These are phyloP conservation scores for Butyriboletus appendiculatus DNA, from an alignment of 1,284 basidiomycete species.

Conservation along the genomic window DNA sequence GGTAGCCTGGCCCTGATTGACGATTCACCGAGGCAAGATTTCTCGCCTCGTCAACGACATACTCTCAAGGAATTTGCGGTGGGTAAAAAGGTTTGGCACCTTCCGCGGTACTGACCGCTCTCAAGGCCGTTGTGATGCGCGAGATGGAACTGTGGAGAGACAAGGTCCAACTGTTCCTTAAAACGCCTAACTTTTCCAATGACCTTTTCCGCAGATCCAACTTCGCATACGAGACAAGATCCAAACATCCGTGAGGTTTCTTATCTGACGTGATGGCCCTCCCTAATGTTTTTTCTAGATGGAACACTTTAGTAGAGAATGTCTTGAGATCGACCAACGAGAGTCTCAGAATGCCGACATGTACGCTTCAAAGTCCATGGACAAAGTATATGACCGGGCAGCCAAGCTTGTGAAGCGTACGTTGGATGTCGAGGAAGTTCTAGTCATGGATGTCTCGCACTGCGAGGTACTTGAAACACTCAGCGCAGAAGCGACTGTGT, in stretches of 20 bases:
- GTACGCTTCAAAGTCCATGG: conserved; percentile 64
- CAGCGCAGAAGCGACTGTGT: conserved; percentile 63
- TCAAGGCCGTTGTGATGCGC: conserved; percentile 84
- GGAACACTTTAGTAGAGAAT: conserved; percentile 95
- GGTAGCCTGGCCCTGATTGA: conserved; percentile 82
- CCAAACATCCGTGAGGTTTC: conserved; percentile 70
- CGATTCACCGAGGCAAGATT: conserved; percentile 81
- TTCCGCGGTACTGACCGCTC: conserved; percentile 7
- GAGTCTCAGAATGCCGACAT: conserved; percentile 30
- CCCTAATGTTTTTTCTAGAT: conserved; percentile 49
- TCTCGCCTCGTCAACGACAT: conserved; percentile 86
- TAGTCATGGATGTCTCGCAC: conserved; percentile 91
- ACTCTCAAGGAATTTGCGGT: conserved; percentile 92
- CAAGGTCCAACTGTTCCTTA: conserved; percentile 55
- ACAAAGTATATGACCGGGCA: conserved; percentile 84
- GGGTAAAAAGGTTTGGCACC: conserved; percentile 18
- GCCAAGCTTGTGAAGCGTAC: conserved; percentile 88
- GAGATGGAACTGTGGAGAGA: conserved; percentile 96
- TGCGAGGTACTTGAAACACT: conserved; percentile 85
- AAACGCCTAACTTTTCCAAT: neutral
- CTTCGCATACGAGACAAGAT: conserved; percentile 89
- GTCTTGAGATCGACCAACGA: conserved; percentile 86
- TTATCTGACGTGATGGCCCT: neutral
- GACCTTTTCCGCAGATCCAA: conserved; percentile 62
- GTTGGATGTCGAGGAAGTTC: conserved; percentile 88